Base-by-base conservation (phyloP, 768 basidiomycete genomes). In the Sarcodon aspratus region DNA sequence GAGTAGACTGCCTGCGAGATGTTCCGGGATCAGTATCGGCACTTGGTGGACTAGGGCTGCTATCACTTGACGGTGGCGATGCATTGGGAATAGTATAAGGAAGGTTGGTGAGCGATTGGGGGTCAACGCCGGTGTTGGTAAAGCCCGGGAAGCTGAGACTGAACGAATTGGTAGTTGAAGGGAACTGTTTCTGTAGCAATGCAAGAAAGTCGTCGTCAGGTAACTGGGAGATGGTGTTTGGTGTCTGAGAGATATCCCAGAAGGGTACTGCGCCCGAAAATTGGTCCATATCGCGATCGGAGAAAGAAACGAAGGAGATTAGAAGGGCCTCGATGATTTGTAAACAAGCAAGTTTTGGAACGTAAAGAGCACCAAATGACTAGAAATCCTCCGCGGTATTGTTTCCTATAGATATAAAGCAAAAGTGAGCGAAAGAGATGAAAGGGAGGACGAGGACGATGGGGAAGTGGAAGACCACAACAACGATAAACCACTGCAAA, bases 131-230 rank as follows among this genome's bases (percentile, higher is more conserved):
- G 53, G 72, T 69, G 42, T 67, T 59, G 54, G 60, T 61, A 50
- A 55, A 42, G 48, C 55, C 57, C 0, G 64, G 31, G 11, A 57
- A 50, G 46, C 53, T 55, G 44, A 54, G 38, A 47, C 48, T 46
- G 53, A 58, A 54, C 45, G 52, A 47, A 27, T 53, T 33, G 36
- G 60, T 45, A 45, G 64, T 56, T 17, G 63, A 55, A 33, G 76
- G 69, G 58, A 84, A 87, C 63, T 88, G 86, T 57, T 86, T 87
- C 59, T 82, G 80, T 2, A 90, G 72, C 46, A 88, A 71, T 9
- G 81, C 76, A 40, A 89, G 75, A 53, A 90, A 85, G 65, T 87
- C 84, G 57, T 80, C 80, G 59, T 88, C 85, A 9, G 79, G 72
- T 38, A 87, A 64, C 40, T 80, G 78, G 6, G 82, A 71, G 67